These are phyloP conservation scores for Trichopus zeylanicus DNA, from an alignment of 116 monocot genomes.

Conservation along the genomic window DNA sequence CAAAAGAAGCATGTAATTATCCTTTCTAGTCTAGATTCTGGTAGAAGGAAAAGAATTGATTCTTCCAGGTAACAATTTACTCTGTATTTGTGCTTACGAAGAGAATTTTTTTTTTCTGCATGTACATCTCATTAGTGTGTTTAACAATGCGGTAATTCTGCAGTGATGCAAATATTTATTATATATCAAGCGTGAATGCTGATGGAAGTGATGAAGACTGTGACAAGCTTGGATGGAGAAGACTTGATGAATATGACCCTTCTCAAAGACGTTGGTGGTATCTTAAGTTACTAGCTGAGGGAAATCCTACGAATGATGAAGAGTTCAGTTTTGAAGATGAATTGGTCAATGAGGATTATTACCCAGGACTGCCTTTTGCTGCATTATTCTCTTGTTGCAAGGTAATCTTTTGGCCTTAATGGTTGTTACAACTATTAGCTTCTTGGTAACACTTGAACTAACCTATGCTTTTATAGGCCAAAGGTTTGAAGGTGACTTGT, in stretches of 20 bases:
- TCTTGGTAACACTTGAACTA: background rate
- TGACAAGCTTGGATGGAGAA: slow-evolving; percentile 79
- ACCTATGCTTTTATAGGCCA: slow-evolving; percentile 33
- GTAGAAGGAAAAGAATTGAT: slow-evolving; percentile 61
- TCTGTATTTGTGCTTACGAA: background rate
- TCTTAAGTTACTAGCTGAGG: slow-evolving; percentile 55
- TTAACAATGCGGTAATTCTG: background rate
- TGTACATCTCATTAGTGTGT: background rate
- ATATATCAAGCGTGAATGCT: slow-evolving; percentile 54
- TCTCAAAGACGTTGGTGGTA: slow-evolving; percentile 60
- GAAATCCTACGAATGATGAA: slow-evolving; percentile 30
- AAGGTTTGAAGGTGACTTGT: slow-evolving; percentile 82
- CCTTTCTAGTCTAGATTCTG: slow-evolving; percentile 91
- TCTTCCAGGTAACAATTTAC: slow-evolving; percentile 40
- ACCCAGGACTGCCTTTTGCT: slow-evolving; percentile 77
- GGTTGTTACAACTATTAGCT: background rate
- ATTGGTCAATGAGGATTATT: slow-evolving; percentile 70
- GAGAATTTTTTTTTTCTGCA: background rate
- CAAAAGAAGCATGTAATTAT: slow-evolving; percentile 76
- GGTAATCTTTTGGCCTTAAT: slow-evolving; percentile 19
- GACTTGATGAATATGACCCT: slow-evolving; percentile 71
- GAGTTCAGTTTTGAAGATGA: slow-evolving; percentile 36
- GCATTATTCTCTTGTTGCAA: slow-evolving; percentile 76
- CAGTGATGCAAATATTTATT: slow-evolving; percentile 77
- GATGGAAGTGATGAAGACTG: slow-evolving; percentile 56